Evolutionary conservation across 768 basidiomycete genomes (phyloP).

Genomic region (Pisolithus orientalis): DNA sequence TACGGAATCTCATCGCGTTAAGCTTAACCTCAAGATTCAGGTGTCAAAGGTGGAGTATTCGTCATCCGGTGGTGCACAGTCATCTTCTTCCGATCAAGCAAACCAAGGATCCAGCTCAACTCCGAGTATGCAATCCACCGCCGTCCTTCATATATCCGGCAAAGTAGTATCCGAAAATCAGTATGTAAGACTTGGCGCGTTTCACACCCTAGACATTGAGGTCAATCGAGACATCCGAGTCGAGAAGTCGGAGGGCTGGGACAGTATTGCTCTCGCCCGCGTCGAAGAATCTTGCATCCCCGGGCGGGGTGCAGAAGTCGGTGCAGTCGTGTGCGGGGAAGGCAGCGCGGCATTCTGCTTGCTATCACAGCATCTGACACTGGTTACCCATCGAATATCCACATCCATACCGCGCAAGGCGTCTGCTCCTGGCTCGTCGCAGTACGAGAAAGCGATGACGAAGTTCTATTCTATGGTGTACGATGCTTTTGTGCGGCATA

Average conservation of each 20-base stretch:
- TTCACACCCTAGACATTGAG: slow-evolving; percentile 92
- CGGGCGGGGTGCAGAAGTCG: slow-evolving; percentile 95
- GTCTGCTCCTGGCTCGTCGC: slow-evolving; percentile 69
- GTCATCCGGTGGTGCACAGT: slow-evolving; percentile 47
- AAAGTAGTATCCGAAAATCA: slow-evolving; percentile 80
- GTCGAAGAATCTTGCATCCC: slow-evolving; percentile 86
- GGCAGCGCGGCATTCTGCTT: slow-evolving; percentile 92
- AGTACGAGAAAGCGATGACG: slow-evolving; percentile 86
- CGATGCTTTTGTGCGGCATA: slow-evolving; percentile 81
- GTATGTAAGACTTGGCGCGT: slow-evolving; percentile 88
- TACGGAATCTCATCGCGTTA: slow-evolving; percentile 84
- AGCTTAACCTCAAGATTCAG: slow-evolving; percentile 75
- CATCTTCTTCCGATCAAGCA: slow-evolving; percentile 40
- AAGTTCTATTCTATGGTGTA: slow-evolving; percentile 84
- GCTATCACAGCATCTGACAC: slow-evolving; percentile 94
- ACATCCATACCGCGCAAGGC: slow-evolving; percentile 89
- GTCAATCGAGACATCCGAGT: slow-evolving; percentile 86
- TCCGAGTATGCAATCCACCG: slow-evolving; percentile 33
- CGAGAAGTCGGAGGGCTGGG: slow-evolving; percentile 87
- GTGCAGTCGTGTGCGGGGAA: slow-evolving; percentile 93
- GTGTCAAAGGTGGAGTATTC: slow-evolving; percentile 81
- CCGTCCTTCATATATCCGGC: slow-evolving; percentile 81
- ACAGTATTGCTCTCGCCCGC: slow-evolving; percentile 75
- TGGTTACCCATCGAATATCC: slow-evolving; percentile 85
- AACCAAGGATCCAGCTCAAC: slow-evolving; percentile 18